A percentile compares a stretch with the other conserved stretches of the same genome.
Conservation (phyloP, 2,329 filamentous ascomycete species). For the Trichoderma asperellum region DNA sequence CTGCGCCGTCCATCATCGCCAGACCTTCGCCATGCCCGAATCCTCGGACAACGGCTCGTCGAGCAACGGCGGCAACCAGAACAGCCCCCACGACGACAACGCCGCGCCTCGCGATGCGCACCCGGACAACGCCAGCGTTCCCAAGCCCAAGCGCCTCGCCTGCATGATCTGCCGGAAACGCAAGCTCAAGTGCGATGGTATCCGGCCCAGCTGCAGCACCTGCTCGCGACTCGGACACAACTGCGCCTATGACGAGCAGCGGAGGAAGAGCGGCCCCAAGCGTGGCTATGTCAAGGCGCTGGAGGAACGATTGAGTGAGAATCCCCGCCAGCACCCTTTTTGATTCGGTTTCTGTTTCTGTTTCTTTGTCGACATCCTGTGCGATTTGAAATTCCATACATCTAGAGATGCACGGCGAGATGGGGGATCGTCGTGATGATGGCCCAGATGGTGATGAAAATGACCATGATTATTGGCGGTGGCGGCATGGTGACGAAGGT, state of each 20-base stretch:
- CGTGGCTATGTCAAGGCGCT: slow-evolving; percentile 92
- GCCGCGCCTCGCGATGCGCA: slow-evolving; percentile 46
- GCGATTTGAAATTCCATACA: neutral
- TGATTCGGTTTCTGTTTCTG: neutral
- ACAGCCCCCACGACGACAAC: slow-evolving; percentile 41
- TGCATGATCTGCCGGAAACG: slow-evolving; percentile 93
- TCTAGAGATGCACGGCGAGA: neutral
- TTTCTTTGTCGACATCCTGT: neutral
- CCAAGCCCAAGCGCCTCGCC: slow-evolving; percentile 88
- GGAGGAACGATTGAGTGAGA: slow-evolving; percentile 86
- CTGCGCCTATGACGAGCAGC: slow-evolving; percentile 88
- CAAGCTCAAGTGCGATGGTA: slow-evolving; percentile 88
- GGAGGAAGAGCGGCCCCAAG: slow-evolving; percentile 93
- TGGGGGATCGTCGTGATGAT: neutral
- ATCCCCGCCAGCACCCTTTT: slow-evolving; percentile 1
- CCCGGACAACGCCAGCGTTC: slow-evolving; percentile 61
- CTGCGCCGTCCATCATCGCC: slow-evolving; percentile 2
- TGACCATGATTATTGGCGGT: neutral
- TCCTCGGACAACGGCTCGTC: slow-evolving; percentile 44
- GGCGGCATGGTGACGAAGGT: neutral
- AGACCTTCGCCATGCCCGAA: slow-evolving; percentile 39
- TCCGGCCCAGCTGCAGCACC: slow-evolving; percentile 82
- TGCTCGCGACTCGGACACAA: slow-evolving; percentile 84
- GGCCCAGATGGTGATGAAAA: neutral
- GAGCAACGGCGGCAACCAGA: slow-evolving; percentile 41